These are phyloP conservation scores for Petunia secreta DNA, from an alignment of 257 asterid genomes.

Conservation along the genomic window DNA sequence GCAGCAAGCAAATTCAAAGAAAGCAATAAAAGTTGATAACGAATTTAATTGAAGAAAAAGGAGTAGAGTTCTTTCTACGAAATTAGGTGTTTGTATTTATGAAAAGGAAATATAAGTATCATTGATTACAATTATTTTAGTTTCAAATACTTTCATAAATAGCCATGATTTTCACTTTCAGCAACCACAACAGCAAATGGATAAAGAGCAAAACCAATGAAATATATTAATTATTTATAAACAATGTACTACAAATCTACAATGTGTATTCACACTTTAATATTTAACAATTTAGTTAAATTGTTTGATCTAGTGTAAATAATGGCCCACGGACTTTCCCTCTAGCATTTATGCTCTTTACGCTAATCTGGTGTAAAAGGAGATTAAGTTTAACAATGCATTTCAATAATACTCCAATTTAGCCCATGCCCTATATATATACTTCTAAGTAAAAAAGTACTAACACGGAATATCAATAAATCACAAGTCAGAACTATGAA, in stretches of 20 bases:
- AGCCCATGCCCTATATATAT: not conserved
- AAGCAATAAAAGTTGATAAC: not conserved
- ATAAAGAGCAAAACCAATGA: no score
- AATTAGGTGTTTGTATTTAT: slow-evolving; percentile 21
- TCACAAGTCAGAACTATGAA: not conserved
- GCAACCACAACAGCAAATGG: no score
- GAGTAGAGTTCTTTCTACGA: not conserved
- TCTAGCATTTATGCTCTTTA: not conserved
- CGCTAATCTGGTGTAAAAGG: not conserved
- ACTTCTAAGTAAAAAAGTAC: no score
- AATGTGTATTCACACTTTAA: no score
- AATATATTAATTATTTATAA: no score
- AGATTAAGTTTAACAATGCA: not conserved
- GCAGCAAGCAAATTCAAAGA: not conserved
- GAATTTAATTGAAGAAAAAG: slow-evolving; percentile 15
- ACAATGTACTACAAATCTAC: no score
- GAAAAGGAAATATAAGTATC: not conserved
- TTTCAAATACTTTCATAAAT: no score
- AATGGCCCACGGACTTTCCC: not conserved
- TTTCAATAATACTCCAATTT: not conserved
- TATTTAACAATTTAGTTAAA: no score
- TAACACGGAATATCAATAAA: no score
- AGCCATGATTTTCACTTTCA: no score
- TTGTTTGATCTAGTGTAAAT: no score
- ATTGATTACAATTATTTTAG: not conserved